Evolutionary conservation across 164 flowering plant species (phyloP).

Genomic region (Macadamia tetraphylla): DNA sequence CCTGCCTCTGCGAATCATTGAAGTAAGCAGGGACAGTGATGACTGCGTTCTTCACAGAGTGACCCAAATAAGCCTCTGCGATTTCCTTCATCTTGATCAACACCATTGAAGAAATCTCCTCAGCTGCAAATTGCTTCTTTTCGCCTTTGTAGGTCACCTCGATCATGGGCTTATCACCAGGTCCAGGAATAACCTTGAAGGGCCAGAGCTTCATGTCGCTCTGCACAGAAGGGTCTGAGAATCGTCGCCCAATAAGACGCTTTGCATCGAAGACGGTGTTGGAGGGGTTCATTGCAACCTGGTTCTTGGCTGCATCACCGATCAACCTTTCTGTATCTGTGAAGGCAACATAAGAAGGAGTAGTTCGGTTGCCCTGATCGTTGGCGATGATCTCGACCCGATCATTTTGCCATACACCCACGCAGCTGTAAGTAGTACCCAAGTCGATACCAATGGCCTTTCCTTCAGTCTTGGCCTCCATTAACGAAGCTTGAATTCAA

Average conservation of each 20-base stretch:
- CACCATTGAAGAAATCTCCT: slow-evolving; percentile 27
- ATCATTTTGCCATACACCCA: slow-evolving; percentile 30
- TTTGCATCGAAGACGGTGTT: slow-evolving; percentile 36
- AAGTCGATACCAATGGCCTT: slow-evolving; percentile 31
- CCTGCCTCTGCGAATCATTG: slow-evolving; percentile 29
- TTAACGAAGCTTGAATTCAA: background rate
- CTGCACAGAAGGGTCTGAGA: slow-evolving; percentile 23
- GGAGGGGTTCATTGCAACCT: slow-evolving; percentile 28
- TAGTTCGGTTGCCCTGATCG: slow-evolving; percentile 35
- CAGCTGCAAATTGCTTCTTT: slow-evolving; percentile 23
- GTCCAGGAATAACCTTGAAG: slow-evolving; percentile 18
- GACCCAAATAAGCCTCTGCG: slow-evolving; percentile 18
- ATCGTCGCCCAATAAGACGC: slow-evolving; percentile 21
- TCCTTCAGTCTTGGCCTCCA: slow-evolving; percentile 15
- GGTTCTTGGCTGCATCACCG: slow-evolving; percentile 37
- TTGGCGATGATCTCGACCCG: slow-evolving; percentile 32
- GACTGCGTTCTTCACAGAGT: slow-evolving; percentile 14
- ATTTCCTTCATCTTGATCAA: slow-evolving; percentile 22
- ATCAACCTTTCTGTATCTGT: slow-evolving; percentile 32
- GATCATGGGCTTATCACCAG: slow-evolving; percentile 25
- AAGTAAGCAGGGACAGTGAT: slow-evolving; percentile 27
- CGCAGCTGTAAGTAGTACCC: slow-evolving; percentile 35
- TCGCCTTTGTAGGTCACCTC: slow-evolving; percentile 20
- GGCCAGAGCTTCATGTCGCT: slow-evolving; percentile 30
- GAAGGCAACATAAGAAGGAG: slow-evolving; percentile 37